Base-by-base conservation (phyloP, 345 rosid genomes). In the Populus simonii region DNA sequence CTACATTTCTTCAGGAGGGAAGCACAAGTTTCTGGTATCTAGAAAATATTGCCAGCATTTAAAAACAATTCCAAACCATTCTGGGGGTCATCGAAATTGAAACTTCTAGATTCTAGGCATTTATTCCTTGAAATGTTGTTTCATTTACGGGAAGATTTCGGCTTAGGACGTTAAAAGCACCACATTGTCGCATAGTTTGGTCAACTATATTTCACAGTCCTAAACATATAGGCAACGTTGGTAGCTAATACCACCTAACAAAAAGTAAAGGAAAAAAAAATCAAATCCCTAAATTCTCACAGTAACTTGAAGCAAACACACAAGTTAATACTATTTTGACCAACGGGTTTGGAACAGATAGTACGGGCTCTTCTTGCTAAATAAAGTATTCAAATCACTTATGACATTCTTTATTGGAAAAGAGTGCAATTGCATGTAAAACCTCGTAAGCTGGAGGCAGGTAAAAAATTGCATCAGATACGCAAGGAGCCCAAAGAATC, bases 301-400 rank as follows among this genome's bases (percentile, higher is more conserved):
- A 29, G 33, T 59, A 78, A 53, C 68, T 72, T 51, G 53, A 33
- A 63, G 57, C 41, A 51, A 72, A 66, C 53, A 71, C 72, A 73
- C 18, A 0, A 25, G 23, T 39, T 38, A 38, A 39, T 67, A 41
- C 38, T 68, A 53, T 39, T 53, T 72, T 79, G 68, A 36, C 35
- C 45, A 38, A 39, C 8, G 39, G 49, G 35, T 39, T 59, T 17
- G 29, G 5, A 51, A 31, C 22, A 71, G 6, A 71, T 4, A 27
- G 2, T 0, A 51, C 22, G 25, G 6, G 27, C 17, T 16, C 38
- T 55, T 68, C 57, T 29, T 47, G 17, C 23, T 63, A 25, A 11
- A 66, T 72, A 22, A 11, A 25, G 31, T 68, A 51, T 15, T 53
- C 51, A 27, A 69, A 9, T 55, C 70, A 72, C 29, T 69, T 25